Base-by-base conservation (phyloP, 805 yeast species). In the Saturnispora silvae region DNA sequence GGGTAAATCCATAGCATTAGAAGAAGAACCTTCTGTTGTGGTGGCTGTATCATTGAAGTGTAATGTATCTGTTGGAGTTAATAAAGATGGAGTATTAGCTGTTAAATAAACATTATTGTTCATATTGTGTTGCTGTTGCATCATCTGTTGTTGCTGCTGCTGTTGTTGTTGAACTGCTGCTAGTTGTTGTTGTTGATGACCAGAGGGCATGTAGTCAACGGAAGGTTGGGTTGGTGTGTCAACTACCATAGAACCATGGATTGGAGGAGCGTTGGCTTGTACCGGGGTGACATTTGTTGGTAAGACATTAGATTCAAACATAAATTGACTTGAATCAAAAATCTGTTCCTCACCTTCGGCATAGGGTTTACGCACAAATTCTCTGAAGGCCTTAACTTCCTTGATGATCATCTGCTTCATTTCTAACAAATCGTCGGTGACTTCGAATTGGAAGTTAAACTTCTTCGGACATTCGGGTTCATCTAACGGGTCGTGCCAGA, bases 401-500 rank as follows among this genome's bases (percentile, higher is more conserved):
- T 82, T 77, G 29, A 82, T 59, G 28, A 87, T 82, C 75, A 85
- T 74, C 46, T 72, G 65, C 49, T 72, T 77, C 82, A 87, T 79
- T 9, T 70, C 61, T 10, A 72, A 80, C 53, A 84, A 67, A 45
- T 85, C 95, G 46, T 83, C 84, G 14, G 79, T 80, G 13, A 72
- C 78, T 63, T 87, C 96, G 56, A 87, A 87, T 5, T 82, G 67
- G 55, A 87, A 87, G 52, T 87, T 95, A 56, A 87, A 87, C 49
- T 81, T 81, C 2, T 72, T 67, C 32, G 75, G 72, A 55, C 96
- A 85, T 34, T 70, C 77, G 6, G 87, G 87, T 59, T 92, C 97
- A 54, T 92, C 97, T 22, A 72, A 70, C 5, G 95, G 92, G 57
- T 86, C 95, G 54, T 85, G 96, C 87, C 96, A 92, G 23, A 82